Conservation (phyloP, 768 basidiomycete genomes). For the Auriscalpium vulgare region DNA sequence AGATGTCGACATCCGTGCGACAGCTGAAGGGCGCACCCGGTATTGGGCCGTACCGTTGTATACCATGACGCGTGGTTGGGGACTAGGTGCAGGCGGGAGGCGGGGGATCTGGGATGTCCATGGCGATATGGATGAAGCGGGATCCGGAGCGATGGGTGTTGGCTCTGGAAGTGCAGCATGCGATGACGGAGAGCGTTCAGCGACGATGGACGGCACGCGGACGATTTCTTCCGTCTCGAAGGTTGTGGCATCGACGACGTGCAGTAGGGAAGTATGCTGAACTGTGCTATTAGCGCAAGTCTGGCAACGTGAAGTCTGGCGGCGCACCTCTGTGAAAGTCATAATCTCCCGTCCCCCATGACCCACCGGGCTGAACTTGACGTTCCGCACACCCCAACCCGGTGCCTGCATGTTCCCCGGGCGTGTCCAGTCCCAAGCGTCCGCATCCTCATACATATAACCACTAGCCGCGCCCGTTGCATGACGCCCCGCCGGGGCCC, state of each 20-base stretch:
- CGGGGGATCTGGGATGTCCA: neutral
- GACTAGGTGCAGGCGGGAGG: neutral
- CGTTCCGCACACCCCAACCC: slow-evolving; percentile 77
- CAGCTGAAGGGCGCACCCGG: neutral
- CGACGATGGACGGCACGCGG: slow-evolving; percentile 39
- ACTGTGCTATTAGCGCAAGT: no score
- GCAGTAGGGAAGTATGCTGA: slow-evolving; percentile 76
- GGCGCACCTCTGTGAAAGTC: slow-evolving; percentile 80
- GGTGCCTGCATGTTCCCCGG: slow-evolving; percentile 42
- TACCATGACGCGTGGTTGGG: slow-evolving; percentile 1
- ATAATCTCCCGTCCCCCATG: slow-evolving; percentile 61
- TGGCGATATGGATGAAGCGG: neutral
- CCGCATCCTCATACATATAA: slow-evolving; percentile 55
- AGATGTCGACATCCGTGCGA: slow-evolving; percentile 1
- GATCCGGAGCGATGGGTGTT: slow-evolving; percentile 4
- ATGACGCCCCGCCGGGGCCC: slow-evolving; percentile 16
- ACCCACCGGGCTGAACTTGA: slow-evolving; percentile 75
- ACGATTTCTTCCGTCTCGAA: slow-evolving; percentile 73
- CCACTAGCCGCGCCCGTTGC: slow-evolving; percentile 35
- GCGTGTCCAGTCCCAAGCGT: slow-evolving; percentile 62
- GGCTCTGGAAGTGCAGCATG: slow-evolving; percentile 7
- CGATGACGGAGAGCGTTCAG: slow-evolving; percentile 10
- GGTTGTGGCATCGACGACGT: slow-evolving; percentile 81
- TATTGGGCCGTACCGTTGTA: neutral
- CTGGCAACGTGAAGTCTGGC: neutral